Percentiles rank a stretch among this genome's conserved stretches.
Evolutionary conservation across 139 green algal genomes (phyloP).

Genomic region (Spirogloea muscicola): DNA sequence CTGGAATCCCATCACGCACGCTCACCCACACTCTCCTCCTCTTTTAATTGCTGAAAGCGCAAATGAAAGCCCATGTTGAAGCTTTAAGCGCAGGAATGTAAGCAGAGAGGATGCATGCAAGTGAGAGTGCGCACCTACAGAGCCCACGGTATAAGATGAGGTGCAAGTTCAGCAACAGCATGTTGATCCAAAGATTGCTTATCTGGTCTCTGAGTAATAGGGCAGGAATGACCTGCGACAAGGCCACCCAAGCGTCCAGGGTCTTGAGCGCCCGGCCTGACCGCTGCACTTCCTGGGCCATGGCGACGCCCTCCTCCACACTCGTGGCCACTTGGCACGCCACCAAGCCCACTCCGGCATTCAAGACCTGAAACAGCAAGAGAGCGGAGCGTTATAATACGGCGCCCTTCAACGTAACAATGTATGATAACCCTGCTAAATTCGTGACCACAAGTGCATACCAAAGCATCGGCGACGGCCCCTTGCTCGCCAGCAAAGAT

Average conservation of each 20-base stretch:
- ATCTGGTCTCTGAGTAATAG: too few species aligned
- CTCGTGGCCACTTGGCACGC: slow-evolving; percentile 63
- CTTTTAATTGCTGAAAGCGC: too few species aligned
- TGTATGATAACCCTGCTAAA: background rate
- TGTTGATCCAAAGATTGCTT: too few species aligned
- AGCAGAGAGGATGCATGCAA: too few species aligned
- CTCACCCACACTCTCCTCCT: too few species aligned
- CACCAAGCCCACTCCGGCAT: slow-evolving; percentile 74
- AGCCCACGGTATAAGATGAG: too few species aligned
- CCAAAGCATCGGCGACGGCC: slow-evolving; percentile 86
- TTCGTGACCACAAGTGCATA: slow-evolving; percentile 1
- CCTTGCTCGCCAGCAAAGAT: slow-evolving; percentile 79
- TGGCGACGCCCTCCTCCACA: slow-evolving; percentile 78
- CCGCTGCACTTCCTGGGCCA: slow-evolving; percentile 75
- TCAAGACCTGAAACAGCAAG: slow-evolving; percentile 34
- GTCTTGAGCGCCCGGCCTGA: slow-evolving; percentile 38
- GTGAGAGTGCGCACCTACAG: too few species aligned
- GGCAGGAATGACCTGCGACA: slow-evolving; percentile 38
- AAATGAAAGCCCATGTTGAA: too few species aligned
- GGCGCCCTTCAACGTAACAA: background rate
- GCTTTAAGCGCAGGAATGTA: too few species aligned
- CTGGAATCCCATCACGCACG: too few species aligned
- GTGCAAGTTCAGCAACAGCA: too few species aligned
- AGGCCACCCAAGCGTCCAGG: slow-evolving; percentile 47
- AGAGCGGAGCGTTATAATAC: background rate